Conservation (phyloP, 306 rosid species). For the Prinsepia uniflora region DNA sequence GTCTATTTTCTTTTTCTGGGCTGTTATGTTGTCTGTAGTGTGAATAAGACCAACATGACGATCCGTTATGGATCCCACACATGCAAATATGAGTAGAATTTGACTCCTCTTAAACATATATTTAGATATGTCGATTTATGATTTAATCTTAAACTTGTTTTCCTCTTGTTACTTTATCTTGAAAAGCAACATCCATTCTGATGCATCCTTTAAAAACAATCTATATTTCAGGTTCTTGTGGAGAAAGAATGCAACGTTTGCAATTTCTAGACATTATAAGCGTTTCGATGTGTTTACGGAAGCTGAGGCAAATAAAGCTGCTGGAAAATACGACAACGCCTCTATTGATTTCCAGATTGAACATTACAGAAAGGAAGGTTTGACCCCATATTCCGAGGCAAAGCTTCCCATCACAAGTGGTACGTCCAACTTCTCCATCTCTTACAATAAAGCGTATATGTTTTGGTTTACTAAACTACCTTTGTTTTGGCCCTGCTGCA, state of each 20-base stretch:
- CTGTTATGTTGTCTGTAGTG: not conserved
- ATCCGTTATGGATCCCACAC: slow-evolving; percentile 4
- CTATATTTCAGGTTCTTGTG: slow-evolving; percentile 71
- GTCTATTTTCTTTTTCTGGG: slow-evolving; percentile 6
- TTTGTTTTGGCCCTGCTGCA: slow-evolving; percentile 41
- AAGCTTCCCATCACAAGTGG: slow-evolving; percentile 95
- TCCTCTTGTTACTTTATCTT: not conserved
- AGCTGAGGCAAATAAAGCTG: slow-evolving; percentile 98
- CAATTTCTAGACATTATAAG: slow-evolving; percentile 89
- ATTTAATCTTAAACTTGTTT: not conserved
- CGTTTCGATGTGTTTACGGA: slow-evolving; percentile 85
- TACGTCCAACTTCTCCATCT: slow-evolving; percentile 34
- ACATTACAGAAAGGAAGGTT: slow-evolving; percentile 80
- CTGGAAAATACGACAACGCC: slow-evolving; percentile 74
- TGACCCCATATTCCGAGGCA: slow-evolving; percentile 79
- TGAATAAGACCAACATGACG: slow-evolving; percentile 5
- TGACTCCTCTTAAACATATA: not conserved
- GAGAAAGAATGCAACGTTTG: slow-evolving; percentile 91
- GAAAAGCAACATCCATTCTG: slow-evolving; percentile 3
- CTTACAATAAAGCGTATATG: slow-evolving; percentile 8
- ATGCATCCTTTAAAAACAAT: not conserved
- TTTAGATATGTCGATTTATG: slow-evolving; percentile 14
- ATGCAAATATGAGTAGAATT: not conserved
- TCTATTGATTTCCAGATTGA: slow-evolving; percentile 87
- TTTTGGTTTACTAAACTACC: slow-evolving; percentile 18